A percentile compares a stretch with the other conserved stretches of the same genome.
These are phyloP conservation scores for Melampsora larici-populina DNA, from an alignment of 1,284 basidiomycete genomes.

Conservation along the genomic window DNA sequence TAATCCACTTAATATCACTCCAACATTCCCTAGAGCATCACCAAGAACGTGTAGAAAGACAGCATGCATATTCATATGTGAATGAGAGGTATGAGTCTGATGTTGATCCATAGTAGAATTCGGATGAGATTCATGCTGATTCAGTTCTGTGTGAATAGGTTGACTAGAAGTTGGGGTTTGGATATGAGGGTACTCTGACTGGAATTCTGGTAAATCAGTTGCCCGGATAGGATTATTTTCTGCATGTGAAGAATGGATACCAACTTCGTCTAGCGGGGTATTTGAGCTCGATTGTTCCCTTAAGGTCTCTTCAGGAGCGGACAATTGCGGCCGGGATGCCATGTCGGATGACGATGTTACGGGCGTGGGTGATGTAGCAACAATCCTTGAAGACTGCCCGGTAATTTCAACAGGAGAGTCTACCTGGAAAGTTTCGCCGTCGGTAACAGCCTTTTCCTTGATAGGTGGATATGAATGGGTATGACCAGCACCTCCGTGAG, in stretches of 20 bases:
- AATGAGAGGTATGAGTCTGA: conserved; percentile 51
- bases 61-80: conserved; percentile 96
- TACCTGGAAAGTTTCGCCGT: neutral
- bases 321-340: conserved; percentile 5
- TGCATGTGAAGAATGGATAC: conserved; percentile 18
- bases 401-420: conserved; percentile 3
- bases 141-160: too few relatives aligned
- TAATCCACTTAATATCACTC: conserved; percentile 90
- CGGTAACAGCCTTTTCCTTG: too few relatives aligned
- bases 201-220: conserved; percentile 45
- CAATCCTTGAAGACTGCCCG: neutral
- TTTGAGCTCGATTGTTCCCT: neutral
- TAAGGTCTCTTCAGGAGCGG: neutral
- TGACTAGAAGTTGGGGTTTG: too few relatives aligned
- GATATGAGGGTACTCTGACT: neutral
- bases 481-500: neutral
- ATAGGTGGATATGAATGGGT: neutral
- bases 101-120: conserved; percentile 49
- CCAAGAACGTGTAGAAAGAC: conserved; percentile 91
- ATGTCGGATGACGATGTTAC: neutral
- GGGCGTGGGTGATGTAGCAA: too few relatives aligned
- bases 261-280: neutral
- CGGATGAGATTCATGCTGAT: too few relatives aligned
- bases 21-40: conserved; percentile 95
- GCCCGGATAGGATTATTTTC: conserved; percentile 9